Base-by-base conservation (phyloP, 2,329 filamentous ascomycete genomes). In the Rhytidhysteron rufulum region DNA sequence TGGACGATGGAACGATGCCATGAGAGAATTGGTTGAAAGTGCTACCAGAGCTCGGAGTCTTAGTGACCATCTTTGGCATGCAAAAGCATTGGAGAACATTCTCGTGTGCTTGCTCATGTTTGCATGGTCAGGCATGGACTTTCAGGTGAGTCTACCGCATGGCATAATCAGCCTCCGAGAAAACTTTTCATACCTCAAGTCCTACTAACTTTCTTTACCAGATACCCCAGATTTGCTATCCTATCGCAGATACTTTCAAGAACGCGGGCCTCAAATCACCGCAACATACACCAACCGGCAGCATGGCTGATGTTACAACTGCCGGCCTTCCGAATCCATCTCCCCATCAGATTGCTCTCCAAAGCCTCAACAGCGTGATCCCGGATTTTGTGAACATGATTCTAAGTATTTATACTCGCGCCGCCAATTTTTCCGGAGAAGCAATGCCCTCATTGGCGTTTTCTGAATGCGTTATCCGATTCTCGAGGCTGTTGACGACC, bases 31-130 rank as follows among this genome's bases (percentile, higher is more conserved):
- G 17, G 74, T 81, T 8, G 91, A 96, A 44, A 88, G 85, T 39
- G 89, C 86, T 2, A 78, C 79, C 8, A 80, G 84, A 51, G 85
- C 88, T 13, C 85, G 88, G 53, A 82, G 81, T 27, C 78, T 86
- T 43, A 90, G 88, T 54, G 93, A 98, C 65, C 88, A 95, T 65
- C 65, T 97, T n/a, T 98, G 93, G 91, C 88, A 96, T 67, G 93
- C 87, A 15, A 97, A 97, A 66, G 90, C 88, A 1, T 73, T 98
- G 16, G 94, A 98, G 60, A 82, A 90, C 20, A 87, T 95, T 44
- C 71, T 93, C 34, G 75, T 95, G 19, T 88, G 85, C 57, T 75
- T 97, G 50, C 60, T 97, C 30, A 78, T 97, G 54, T 80, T 95
- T 46, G 86, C 83, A 21, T 95, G 89, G 86, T 79, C 84, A 25